Evolutionary conservation across 2,329 filamentous ascomycete genomes (phyloP).

Genomic region (Colletotrichum truncatum): DNA sequence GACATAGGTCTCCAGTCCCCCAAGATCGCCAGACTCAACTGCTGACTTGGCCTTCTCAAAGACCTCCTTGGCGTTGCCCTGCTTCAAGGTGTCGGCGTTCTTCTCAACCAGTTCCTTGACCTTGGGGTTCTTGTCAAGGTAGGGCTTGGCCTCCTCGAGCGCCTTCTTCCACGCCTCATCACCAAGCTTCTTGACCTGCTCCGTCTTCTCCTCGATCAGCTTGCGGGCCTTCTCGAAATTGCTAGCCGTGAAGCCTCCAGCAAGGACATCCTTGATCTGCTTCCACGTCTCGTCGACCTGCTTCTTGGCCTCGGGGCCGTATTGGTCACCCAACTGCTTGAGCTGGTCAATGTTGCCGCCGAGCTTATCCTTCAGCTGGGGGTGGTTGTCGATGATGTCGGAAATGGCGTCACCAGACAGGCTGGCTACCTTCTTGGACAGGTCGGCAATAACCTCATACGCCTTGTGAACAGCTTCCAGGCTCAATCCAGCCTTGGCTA

Average conservation of each 20-base stretch:
- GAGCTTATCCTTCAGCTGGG: constrained; percentile 76
- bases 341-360: constrained; percentile 74
- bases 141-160: constrained; percentile 75
- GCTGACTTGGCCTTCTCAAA: constrained; percentile 71
- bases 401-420: constrained; percentile 70
- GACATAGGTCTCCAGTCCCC: constrained; percentile 69
- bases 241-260: constrained; percentile 64
- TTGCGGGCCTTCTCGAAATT: constrained; percentile 65
- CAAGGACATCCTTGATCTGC: constrained; percentile 71
- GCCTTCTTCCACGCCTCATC: constrained; percentile 79
- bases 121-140: constrained; percentile 80
- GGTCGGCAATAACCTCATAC: constrained; percentile 70
- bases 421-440: constrained; percentile 66
- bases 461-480: constrained; percentile 69
- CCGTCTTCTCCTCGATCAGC: constrained; percentile 74
- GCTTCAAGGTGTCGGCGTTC: constrained; percentile 74
- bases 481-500: constrained; percentile 68
- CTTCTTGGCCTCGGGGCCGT: constrained; percentile 81
- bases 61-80: constrained; percentile 71
- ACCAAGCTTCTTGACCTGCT: constrained; percentile 73
- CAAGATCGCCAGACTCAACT: constrained; percentile 67
- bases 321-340: constrained; percentile 74
- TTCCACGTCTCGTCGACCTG: constrained; percentile 77
- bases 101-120: constrained; percentile 77
- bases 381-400: constrained; percentile 78